phyloP scores from a whole-genome alignment of 768 basidiomycete species.

The Rhodotorula toruloides region DNA sequence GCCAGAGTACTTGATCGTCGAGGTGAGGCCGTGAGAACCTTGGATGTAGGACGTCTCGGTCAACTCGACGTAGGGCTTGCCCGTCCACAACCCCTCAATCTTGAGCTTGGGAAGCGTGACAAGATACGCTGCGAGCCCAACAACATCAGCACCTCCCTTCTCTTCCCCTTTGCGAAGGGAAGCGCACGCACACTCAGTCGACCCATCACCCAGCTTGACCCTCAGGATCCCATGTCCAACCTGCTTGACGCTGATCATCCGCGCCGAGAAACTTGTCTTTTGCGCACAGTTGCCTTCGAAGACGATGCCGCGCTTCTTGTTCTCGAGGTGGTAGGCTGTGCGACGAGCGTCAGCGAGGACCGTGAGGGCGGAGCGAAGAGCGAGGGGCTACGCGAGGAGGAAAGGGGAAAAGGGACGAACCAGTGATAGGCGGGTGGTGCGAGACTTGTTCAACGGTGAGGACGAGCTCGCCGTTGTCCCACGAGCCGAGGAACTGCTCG shows the following conservation, averaged over 20 bases:
- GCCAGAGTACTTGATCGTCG: conserved; percentile 81
- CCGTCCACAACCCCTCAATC: conserved; percentile 64
- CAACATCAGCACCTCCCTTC: conserved; percentile 36
- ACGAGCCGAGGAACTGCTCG: conserved; percentile 41
- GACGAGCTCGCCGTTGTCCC: conserved; percentile 34
- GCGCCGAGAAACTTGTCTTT: conserved; percentile 79
- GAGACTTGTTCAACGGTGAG: conserved; percentile 57
- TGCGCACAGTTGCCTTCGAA: conserved; percentile 87
- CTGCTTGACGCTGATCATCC: conserved; percentile 68
- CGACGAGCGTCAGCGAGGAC: too few relatives aligned
- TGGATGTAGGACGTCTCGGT: conserved; percentile 61
- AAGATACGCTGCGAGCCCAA: conserved; percentile 53
- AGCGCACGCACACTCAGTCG: conserved; percentile 50
- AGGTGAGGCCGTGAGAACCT: conserved; percentile 53
- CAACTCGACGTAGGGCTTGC: conserved; percentile 34
- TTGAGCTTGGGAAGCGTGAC: conserved; percentile 86
- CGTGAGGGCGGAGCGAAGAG: not conserved
- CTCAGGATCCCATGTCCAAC: conserved; percentile 86
- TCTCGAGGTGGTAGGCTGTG: conserved; percentile 81
- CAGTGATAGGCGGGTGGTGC: conserved; percentile 84
- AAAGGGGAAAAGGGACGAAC: conserved; percentile 42
- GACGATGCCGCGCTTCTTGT: conserved; percentile 66
- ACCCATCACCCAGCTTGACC: conserved; percentile 58
- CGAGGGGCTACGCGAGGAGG: too few relatives aligned
- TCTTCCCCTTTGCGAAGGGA: too few relatives aligned